A percentile compares a stretch with the other conserved stretches of the same genome.
phyloP scores from a whole-genome alignment of 805 yeast species.

The Yamadazyma sp. region DNA sequence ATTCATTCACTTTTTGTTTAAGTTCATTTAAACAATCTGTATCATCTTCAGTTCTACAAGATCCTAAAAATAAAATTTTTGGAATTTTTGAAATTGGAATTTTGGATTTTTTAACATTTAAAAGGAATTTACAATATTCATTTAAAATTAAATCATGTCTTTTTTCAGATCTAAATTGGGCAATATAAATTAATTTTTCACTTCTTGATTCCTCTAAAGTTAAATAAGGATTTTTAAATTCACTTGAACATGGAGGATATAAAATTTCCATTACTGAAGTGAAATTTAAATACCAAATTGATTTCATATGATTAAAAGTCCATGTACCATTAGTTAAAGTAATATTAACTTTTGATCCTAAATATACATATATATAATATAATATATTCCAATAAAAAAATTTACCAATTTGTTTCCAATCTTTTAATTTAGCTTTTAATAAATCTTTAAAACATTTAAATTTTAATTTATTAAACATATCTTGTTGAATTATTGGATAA shows the following conservation, averaged over 20 bases:
- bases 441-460: constrained; percentile 17
- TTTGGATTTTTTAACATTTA: constrained; percentile 11
- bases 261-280: constrained; percentile 41
- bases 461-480: constrained; percentile 71
- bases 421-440: constrained; percentile 18
- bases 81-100: constrained; percentile 34
- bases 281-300: constrained; percentile 55
- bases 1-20: constrained; percentile 33
- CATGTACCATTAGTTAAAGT: constrained; percentile 84
- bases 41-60: constrained; percentile 73
- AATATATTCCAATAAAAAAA: constrained; percentile 70
- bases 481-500: constrained; percentile 85
- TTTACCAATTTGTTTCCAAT: constrained; percentile 36
- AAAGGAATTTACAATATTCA: constrained; percentile 56
- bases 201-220: constrained; percentile 22
- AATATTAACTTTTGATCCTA: constrained; percentile 65
- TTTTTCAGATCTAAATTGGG: constrained; percentile 95
- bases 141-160: constrained; percentile 70
- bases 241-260: constrained; percentile 90
- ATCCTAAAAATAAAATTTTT: constrained; percentile 73
- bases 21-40: constrained; percentile 53
- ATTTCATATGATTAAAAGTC: constrained; percentile 75
- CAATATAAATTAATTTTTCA: constrained; percentile 56
- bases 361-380: constrained; percentile 58
- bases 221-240: constrained; percentile 26